phyloP scores from a whole-genome alignment of 1,284 basidiomycete species.

The Exobasidium cylindrosporum region DNA sequence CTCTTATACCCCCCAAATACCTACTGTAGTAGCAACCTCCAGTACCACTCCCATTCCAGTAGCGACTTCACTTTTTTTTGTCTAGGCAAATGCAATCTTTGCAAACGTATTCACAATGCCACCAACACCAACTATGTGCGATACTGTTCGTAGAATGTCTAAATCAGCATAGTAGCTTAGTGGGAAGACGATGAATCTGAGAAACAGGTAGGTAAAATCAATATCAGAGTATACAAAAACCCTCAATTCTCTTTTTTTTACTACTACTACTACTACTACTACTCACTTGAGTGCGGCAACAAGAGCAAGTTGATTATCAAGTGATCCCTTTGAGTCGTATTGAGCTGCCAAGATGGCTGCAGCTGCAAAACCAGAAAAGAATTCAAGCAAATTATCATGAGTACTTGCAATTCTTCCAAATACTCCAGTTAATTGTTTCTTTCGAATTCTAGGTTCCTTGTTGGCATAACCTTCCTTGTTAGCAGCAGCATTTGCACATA shows the following conservation, averaged over 20 bases:
- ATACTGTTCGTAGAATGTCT: background rate
- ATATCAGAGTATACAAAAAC: background rate
- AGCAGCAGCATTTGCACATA: background rate
- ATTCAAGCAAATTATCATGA: slow-evolving; percentile 6
- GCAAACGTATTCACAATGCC: background rate
- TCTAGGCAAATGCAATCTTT: background rate
- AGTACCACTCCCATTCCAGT: too few species aligned
- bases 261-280: background rate
- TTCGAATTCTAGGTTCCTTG: background rate
- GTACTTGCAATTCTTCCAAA: background rate
- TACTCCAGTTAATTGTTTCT: background rate
- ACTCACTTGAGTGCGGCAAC: slow-evolving; percentile 5
- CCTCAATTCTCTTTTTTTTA: background rate
- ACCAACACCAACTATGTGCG: slow-evolving; percentile 1
- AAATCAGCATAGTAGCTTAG: background rate
- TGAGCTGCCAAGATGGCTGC: slow-evolving; percentile 1
- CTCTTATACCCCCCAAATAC: too few species aligned
- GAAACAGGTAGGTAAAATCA: background rate
- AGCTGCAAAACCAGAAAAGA: slow-evolving; percentile 3
- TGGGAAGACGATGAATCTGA: slow-evolving; percentile 2
- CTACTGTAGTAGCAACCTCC: too few species aligned
- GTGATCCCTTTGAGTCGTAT: background rate
- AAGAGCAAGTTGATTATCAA: background rate
- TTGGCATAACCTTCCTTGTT: background rate
- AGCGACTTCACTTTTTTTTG: background rate